A percentile compares a stretch with the other conserved stretches of the same genome.
Evolutionary conservation across 805 yeast genomes (phyloP).

Genomic region (Yarrowia phangngaensis): DNA sequence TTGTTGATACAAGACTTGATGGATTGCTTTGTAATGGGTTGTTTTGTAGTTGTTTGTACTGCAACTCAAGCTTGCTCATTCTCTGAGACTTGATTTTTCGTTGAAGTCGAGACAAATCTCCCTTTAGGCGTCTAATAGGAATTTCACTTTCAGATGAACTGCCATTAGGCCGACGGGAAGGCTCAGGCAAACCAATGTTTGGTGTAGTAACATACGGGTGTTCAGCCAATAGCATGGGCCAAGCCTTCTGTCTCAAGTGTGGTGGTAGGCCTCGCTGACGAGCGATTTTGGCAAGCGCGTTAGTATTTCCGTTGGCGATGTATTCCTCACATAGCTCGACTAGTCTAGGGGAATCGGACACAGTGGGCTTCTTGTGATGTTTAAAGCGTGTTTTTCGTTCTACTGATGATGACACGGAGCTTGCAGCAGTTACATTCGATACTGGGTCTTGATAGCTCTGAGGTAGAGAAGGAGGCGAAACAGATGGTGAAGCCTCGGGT

Average conservation of each 20-base stretch:
- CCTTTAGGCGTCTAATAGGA: constrained; percentile 37
- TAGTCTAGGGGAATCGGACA: constrained; percentile 48
- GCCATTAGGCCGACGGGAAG: constrained; percentile 32
- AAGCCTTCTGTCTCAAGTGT: constrained; percentile 64
- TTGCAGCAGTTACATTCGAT: constrained; percentile 10
- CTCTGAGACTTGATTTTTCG: constrained; percentile 29
- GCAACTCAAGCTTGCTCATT: constrained; percentile 14
- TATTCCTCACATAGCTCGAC: constrained; percentile 55
- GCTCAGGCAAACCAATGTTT: constrained; percentile 56
- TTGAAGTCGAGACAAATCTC: constrained; percentile 37
- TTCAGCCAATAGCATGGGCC: constrained; percentile 77
- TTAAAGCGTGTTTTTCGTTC: constrained; percentile 33
- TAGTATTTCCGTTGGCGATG: constrained; percentile 58
- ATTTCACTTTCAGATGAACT: constrained; percentile 29
- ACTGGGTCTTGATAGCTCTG: constrained; percentile 20
- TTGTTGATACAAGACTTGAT: constrained; percentile 25
- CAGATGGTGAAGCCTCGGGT: constrained; percentile 12
- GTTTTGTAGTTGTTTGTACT: constrained; percentile 17
- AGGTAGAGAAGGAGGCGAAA: constrained; percentile 22
- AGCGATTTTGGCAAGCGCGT: constrained; percentile 73
- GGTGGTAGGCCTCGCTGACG: constrained; percentile 86
- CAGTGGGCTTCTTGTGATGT: constrained; percentile 43
- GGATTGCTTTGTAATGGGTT: constrained; percentile 25
- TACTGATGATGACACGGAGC: constrained; percentile 15
- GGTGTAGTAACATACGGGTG: constrained; percentile 86